Evolutionary conservation across 371 early-diverging fungal genomes (phyloP), one percentile per base, ranked within the genome.

Genomic region (Syncephalastrum monosporum): DNA sequence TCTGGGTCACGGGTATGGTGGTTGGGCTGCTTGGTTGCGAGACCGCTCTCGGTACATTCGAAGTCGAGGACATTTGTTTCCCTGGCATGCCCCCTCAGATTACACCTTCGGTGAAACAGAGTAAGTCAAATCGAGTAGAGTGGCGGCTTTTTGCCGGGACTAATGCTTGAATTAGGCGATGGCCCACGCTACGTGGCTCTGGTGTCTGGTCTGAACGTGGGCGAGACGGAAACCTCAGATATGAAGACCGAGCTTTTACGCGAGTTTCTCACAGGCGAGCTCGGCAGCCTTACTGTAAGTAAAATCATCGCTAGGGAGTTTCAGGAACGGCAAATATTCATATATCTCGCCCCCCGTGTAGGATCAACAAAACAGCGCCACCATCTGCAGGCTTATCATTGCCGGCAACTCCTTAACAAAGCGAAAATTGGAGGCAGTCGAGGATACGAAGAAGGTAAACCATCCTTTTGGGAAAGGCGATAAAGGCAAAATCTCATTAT

Each of bases 1-100:
- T 76, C 19, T 68, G 91, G 50, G 85, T 91, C 13, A 91, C 93
- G 5, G 92, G 84, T 5, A 75, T 85, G 29, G 78, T 97, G 7
- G 77, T 88, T 21, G 95, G 83, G 12, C 77, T 91, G 38, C 75
- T 94, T 29, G 96, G 96, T 6, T 69, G 66, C 50, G 92, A 94
- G 68, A 85, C 72, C 27, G 14, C 66, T 0, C 46, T 69, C 0
- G 94, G 94, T 21, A 75, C 83, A 16, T 96, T 96, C 72, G 88
- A 94, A 56, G 93, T 91, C 0, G 61, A 82, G 4, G 96, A 95
- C 59, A 57, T 95, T 17, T 92, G 91, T 68, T 87, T 80, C 63
- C 86, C 94, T 12, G 83, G 81, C 4, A 68, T 83, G 51, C 69
- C 84, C 3, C 79, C 83, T 4, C 92, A 91, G 62, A 57, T 63